These are phyloP conservation scores for Gloeostereum incarnatum DNA, from an alignment of 768 basidiomycete species.

Conservation along the genomic window DNA sequence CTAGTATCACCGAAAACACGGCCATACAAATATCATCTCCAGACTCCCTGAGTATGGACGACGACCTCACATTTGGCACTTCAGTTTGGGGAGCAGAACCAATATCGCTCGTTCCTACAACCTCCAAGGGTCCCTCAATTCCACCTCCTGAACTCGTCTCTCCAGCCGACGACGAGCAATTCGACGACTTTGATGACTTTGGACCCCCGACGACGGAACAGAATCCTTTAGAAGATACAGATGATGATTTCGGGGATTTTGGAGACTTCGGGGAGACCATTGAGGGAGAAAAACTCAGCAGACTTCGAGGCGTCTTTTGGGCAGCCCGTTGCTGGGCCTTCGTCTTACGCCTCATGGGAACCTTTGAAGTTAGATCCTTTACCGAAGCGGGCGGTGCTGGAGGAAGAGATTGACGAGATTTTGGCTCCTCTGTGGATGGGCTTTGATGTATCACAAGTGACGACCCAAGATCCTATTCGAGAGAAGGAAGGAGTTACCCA, in stretches of 20 bases:
- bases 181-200: conserved; percentile 60
- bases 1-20: too few relatives aligned
- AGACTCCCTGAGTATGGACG: conserved; percentile 38
- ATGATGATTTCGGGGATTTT: conserved; percentile 84
- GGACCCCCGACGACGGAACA: conserved; percentile 34
- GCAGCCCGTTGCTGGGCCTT: conserved; percentile 32
- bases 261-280: conserved; percentile 87
- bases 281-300: conserved; percentile 26
- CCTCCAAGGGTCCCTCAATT: conserved; percentile 13
- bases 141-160: conserved; percentile 12
- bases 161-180: conserved; percentile 20
- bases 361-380: conserved; percentile 58
- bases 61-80: conserved; percentile 63
- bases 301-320: conserved; percentile 30
- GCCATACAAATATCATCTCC: too few relatives aligned
- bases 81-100: conserved; percentile 62
- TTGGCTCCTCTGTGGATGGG: conserved; percentile 57
- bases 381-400: conserved; percentile 46
- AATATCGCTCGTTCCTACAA: conserved; percentile 19
- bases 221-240: conserved; percentile 36
- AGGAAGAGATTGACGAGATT: conserved; percentile 54
- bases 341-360: conserved; percentile 44
- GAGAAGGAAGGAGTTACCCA: conserved; percentile 77
- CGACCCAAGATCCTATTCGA: conserved; percentile 66
- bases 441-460: conserved; percentile 37